Conservation (phyloP, 176 grass and related monocot genomes). For the Chrysopogon serrulatus region DNA sequence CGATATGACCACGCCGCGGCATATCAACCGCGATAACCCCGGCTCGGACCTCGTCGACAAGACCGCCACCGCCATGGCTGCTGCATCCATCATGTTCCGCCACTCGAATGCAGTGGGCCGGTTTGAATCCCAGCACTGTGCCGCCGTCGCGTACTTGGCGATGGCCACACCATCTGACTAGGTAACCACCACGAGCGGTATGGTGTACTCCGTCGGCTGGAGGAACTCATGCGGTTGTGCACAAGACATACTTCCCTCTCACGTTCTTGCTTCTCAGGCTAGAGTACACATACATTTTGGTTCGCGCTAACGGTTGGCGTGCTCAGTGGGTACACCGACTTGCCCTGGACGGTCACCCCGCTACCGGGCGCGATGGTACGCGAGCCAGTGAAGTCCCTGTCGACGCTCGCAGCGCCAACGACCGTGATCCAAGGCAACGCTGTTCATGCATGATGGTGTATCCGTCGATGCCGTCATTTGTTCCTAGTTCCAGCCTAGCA, state of each 20-base stretch:
- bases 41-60: too few relatives aligned
- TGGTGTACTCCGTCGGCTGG: slow-evolving; percentile 9
- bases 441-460: slow-evolving; percentile 52
- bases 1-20: too few relatives aligned
- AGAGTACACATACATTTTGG: slow-evolving; percentile 25
- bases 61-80: too few relatives aligned
- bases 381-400: slow-evolving; percentile 53
- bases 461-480: slow-evolving; percentile 26
- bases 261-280: slow-evolving; percentile 42
- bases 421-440: slow-evolving; percentile 62
- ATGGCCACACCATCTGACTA: slow-evolving; percentile 34
- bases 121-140: slow-evolving; percentile 54
- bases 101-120: too few relatives aligned
- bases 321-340: slow-evolving; percentile 51
- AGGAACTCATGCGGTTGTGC: slow-evolving; percentile 27
- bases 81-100: too few relatives aligned
- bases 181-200: slow-evolving; percentile 41
- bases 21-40: too few relatives aligned
- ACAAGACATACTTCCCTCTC: slow-evolving; percentile 55
- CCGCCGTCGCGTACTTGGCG: slow-evolving; percentile 24
- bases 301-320: neutral
- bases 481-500: slow-evolving; percentile 61
- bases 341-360: slow-evolving; percentile 23
- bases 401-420: slow-evolving; percentile 52
- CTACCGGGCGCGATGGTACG: slow-evolving; percentile 46